Evolutionary conservation across 2,329 filamentous ascomycete genomes (phyloP), one percentile per base, ranked within the genome.

Genomic region (Trichoderma polysporum): DNA sequence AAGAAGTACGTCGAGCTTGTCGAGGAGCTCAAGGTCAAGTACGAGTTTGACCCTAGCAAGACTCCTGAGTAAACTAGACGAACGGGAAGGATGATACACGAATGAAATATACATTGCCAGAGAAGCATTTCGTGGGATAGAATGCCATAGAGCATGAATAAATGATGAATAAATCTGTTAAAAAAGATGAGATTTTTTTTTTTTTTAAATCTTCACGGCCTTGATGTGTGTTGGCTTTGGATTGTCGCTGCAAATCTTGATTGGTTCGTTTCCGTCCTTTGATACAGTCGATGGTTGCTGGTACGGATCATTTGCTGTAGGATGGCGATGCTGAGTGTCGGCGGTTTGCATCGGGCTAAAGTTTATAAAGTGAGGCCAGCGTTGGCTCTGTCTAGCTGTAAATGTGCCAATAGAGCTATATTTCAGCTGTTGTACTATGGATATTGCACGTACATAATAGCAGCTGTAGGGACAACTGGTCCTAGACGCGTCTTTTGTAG

Each of bases 1-100:
- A 84, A 87, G 77, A 82, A 86, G 76, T 97, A 97, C 81, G 86
- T 96, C 74, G 83, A 84, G 72, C 82, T 90, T 69, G 88, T 95
- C 70, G 88, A 93, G 79, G 78, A 83, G 74, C 80, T 96, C 75
- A 93, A 95, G 86, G 79, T 74, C 68, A 86, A 86, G 77, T 86
- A 90, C 79, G 90, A 89, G 68, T 91, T 84, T 78, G 86, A 91
- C 76, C 83, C 81, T 69, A 82, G 85, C 79, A 90, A 90, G 85
- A 79, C 73, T 69, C 86, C 88, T 72, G 88, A 90, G 83, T 63
- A 64, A 41, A 54, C 19, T 45, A 17, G 33, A 22, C 37, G 49
- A 45, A 19, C 8, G 17, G 27, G 15, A 10, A 10, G 3, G 10
- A 15, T 6, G 31, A 15, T 60, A 29, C 57, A 41, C 15, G 35